Conservation (phyloP, 2,329 filamentous ascomycete genomes). For the Colletotrichum sp. region DNA sequence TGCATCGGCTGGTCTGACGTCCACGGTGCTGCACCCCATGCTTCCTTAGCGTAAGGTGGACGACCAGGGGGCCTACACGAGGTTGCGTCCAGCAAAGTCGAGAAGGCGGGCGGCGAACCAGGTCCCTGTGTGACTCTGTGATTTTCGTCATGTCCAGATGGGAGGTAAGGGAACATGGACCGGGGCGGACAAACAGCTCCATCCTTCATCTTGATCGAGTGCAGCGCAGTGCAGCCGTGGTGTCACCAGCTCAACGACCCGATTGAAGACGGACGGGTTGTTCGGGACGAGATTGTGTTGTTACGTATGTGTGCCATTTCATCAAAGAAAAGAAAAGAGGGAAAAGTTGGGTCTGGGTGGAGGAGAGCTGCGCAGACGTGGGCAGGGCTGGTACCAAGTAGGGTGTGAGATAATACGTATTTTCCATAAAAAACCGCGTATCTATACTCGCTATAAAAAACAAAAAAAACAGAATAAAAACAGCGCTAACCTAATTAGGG, state of each 20-base stretch:
- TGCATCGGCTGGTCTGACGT: background rate
- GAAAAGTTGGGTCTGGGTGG: background rate
- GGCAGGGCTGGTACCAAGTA: background rate
- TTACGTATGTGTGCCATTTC: background rate
- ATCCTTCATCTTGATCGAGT: slow-evolving; percentile 10
- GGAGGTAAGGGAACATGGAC: background rate
- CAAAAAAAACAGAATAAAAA: too few species aligned
- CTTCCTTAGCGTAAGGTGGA: background rate
- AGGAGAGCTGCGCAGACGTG: background rate
- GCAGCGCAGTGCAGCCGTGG: background rate
- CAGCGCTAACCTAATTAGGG: too few species aligned
- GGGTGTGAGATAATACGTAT: too few species aligned
- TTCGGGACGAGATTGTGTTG: background rate
- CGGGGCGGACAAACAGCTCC: slow-evolving; percentile 1
- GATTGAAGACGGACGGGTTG: background rate
- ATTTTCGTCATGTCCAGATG: slow-evolving; percentile 6
- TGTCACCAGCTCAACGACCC: background rate
- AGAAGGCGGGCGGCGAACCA: background rate
- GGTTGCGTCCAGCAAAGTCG: slow-evolving; percentile 5
- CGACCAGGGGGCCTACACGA: slow-evolving; percentile 14
- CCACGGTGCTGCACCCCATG: slow-evolving; percentile 11
- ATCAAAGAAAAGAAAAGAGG: slow-evolving; percentile 4
- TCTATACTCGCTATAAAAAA: too few species aligned
- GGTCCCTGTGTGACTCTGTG: background rate
- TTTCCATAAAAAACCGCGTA: too few species aligned